These are phyloP conservation scores for Escallonia herrerae DNA, from an alignment of 129 eudicot species.

Conservation along the genomic window DNA sequence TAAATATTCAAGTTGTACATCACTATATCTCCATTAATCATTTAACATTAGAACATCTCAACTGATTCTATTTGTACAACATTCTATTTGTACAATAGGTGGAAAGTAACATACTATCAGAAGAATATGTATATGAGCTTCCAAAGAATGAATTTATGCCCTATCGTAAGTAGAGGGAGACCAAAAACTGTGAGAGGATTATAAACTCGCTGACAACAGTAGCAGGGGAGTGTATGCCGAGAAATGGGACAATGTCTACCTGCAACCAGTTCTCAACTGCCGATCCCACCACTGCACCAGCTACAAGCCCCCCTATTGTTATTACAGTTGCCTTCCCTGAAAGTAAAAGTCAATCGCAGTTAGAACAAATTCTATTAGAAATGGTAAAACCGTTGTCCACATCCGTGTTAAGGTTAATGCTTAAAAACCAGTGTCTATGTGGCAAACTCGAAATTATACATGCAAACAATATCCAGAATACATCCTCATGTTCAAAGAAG, in stretches of 20 bases:
- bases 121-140: conserved; percentile 15
- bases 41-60: background rate
- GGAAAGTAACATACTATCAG: conserved; percentile 29
- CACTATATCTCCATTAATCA: background rate
- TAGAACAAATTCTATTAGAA: no score
- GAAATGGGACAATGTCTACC: conserved; percentile 91
- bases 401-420: no score
- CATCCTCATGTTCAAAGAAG: no score
- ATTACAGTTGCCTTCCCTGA: conserved; percentile 89
- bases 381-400: no score
- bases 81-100: conserved; percentile 52
- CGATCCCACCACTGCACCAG: conserved; percentile 97
- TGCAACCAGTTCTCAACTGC: conserved; percentile 97
- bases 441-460: no score
- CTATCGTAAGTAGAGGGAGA: conserved; percentile 76
- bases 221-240: conserved; percentile 83
- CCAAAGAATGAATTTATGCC: conserved; percentile 18
- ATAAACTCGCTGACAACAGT: conserved; percentile 84
- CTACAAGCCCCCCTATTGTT: conserved; percentile 81
- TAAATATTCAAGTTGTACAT: background rate
- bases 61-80: conserved; percentile 56
- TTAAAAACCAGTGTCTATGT: no score
- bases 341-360: background rate
- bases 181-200: conserved; percentile 79
- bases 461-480: no score